Conservation (phyloP, 345 rosid species). For the Sisymbrium irio region DNA sequence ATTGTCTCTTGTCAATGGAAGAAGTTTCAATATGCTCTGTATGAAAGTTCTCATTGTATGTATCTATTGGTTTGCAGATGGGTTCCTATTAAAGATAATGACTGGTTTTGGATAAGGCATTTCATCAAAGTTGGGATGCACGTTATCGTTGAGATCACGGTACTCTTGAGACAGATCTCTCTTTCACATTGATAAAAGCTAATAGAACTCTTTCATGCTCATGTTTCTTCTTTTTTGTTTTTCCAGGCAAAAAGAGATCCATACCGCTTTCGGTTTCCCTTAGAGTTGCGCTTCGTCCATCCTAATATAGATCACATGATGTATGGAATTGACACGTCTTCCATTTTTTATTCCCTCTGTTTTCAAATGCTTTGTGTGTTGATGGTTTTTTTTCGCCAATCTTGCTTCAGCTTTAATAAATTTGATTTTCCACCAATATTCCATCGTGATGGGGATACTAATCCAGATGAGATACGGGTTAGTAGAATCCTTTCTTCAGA, state of each 20-base stretch:
- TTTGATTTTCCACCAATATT: slow-evolving; percentile 89
- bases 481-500: slow-evolving; percentile 29
- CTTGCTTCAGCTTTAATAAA: slow-evolving; percentile 70
- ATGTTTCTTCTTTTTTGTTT: slow-evolving; percentile 12
- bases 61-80: slow-evolving; percentile 53
- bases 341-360: slow-evolving; percentile 2
- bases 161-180: slow-evolving; percentile 37
- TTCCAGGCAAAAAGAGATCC: slow-evolving; percentile 95
- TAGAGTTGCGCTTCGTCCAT: slow-evolving; percentile 85
- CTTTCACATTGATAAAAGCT: slow-evolving; percentile 6
- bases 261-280: slow-evolving; percentile 83
- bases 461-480: slow-evolving; percentile 78
- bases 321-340: slow-evolving; percentile 44
- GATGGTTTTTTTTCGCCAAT: not conserved
- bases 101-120: slow-evolving; percentile 99
- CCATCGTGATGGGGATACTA: slow-evolving; percentile 75
- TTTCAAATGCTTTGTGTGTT: not conserved
- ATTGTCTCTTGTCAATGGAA: slow-evolving; percentile 8
- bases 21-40: not conserved
- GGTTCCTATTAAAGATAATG: slow-evolving; percentile 89
- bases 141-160: slow-evolving; percentile 88
- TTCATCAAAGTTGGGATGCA: slow-evolving; percentile 93
- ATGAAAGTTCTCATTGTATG: not conserved
- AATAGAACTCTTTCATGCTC: not conserved
- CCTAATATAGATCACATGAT: slow-evolving; percentile 93